Conservation (phyloP, 768 basidiomycete genomes). For the Paxillus involutus region DNA sequence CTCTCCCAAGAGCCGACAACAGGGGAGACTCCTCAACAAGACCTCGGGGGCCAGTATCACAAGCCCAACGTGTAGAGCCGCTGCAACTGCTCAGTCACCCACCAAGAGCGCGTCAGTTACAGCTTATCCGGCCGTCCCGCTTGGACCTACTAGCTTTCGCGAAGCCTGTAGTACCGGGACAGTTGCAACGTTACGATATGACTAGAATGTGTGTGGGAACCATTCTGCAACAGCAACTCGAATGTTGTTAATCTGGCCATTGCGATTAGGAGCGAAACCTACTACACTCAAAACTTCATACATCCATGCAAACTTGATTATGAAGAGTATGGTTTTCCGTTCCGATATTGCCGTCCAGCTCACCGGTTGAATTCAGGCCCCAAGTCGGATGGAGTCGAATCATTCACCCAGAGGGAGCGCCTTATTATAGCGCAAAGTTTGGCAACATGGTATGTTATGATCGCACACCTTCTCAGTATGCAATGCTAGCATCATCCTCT, state of each 20-base stretch:
- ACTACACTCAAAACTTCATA: not conserved
- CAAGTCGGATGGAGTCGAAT: conserved; percentile 40
- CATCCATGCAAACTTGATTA: not conserved
- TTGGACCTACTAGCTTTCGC: not conserved
- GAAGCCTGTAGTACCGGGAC: not conserved
- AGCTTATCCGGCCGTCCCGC: not conserved
- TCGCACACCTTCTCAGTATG: not conserved
- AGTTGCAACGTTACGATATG: not conserved
- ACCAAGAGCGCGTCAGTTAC: too few species aligned
- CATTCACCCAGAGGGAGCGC: conserved; percentile 54
- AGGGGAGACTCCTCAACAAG: not conserved
- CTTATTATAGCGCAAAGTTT: conserved; percentile 45
- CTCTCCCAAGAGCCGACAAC: not conserved
- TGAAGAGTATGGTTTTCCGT: not conserved
- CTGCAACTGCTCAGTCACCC: not conserved
- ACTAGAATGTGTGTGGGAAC: not conserved
- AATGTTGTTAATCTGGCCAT: not conserved
- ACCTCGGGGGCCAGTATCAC: not conserved
- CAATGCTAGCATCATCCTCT: not conserved
- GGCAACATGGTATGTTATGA: conserved; percentile 31
- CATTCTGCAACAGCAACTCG: not conserved
- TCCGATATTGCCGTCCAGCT: not conserved
- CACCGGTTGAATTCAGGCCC: not conserved
- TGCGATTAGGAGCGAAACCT: not conserved
- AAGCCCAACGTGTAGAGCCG: not conserved